phyloP scores from a whole-genome alignment of 1,284 basidiomycete genomes.

The Boletus hoseneyae region DNA sequence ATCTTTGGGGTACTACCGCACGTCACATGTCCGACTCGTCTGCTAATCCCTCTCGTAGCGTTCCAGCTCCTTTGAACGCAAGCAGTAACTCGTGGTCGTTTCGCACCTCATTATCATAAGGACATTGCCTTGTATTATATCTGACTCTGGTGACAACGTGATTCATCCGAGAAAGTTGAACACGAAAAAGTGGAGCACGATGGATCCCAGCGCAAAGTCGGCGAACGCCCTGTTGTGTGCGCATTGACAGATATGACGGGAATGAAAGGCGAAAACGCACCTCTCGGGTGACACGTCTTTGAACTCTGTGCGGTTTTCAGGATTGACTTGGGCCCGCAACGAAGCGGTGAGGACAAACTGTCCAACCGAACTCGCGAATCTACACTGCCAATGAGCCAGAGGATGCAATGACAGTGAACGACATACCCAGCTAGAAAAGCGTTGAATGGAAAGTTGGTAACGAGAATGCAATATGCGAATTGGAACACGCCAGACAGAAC shows the following conservation, averaged over 20 bases:
- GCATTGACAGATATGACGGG: constrained; percentile 1
- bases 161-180: constrained; percentile 89
- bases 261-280: constrained; percentile 40
- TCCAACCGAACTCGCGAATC: constrained; percentile 90
- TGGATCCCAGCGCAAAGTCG: constrained; percentile 92
- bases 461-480: constrained; percentile 87
- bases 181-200: constrained; percentile 97
- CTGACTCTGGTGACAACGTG: not conserved
- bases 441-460: constrained; percentile 96
- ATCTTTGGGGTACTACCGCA: constrained; percentile 58
- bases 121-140: constrained; percentile 13
- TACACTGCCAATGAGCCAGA: constrained; percentile 33
- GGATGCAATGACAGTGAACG: not conserved
- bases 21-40: constrained; percentile 26
- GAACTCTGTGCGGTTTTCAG: constrained; percentile 76
- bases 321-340: constrained; percentile 89
- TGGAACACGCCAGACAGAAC: constrained; percentile 89
- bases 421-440: constrained; percentile 93
- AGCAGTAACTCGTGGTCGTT: constrained; percentile 10
- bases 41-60: constrained; percentile 44
- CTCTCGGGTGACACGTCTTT: constrained; percentile 93
- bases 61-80: constrained; percentile 69
- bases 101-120: not conserved
- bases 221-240: constrained; percentile 79
- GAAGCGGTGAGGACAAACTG: constrained; percentile 97